A percentile compares a stretch with the other conserved stretches of the same genome.
Evolutionary conservation across 129 eudicot species (phyloP).

Genomic region (Escallonia herrerae): DNA sequence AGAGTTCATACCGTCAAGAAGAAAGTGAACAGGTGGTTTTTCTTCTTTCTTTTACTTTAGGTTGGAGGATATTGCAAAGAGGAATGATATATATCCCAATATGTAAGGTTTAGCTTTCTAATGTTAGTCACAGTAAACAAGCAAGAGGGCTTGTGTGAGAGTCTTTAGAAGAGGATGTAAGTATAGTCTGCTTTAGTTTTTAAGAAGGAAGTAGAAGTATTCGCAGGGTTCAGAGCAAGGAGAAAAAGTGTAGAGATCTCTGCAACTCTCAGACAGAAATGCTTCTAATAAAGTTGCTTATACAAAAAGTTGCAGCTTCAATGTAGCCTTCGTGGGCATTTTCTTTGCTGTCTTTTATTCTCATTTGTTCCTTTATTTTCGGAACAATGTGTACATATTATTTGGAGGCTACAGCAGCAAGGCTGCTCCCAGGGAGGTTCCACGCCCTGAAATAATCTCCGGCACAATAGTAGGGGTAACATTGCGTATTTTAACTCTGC

Average conservation of each 20-base stretch:
- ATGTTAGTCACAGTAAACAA: conserved; percentile 7
- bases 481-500: no score
- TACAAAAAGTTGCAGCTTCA: not conserved
- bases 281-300: not conserved
- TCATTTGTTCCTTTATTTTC: not conserved
- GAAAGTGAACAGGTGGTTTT: conserved; percentile 9
- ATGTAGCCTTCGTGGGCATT: not conserved
- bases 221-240: conserved; percentile 13
- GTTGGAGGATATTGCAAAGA: conserved; percentile 15
- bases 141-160: not conserved
- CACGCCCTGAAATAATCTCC: no score
- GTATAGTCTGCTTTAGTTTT: conserved; percentile 14
- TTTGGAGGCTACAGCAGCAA: no score
- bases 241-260: conserved; percentile 16
- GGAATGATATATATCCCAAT: conserved; percentile 1
- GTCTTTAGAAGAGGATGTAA: conserved; percentile 6
- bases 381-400: no score
- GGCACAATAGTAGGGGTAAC: no score
- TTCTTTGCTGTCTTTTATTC: not conserved
- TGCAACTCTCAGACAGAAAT: conserved; percentile 5
- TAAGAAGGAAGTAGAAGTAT: conserved; percentile 13
- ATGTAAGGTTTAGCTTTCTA: not conserved
- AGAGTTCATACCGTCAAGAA: conserved; percentile 1
- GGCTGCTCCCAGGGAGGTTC: no score
- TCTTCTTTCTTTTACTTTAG: conserved; percentile 10